Evolutionary conservation across 2,329 filamentous ascomycete genomes (phyloP), one percentile per base, ranked within the genome.

Genomic region (Arthrobotrys sphaeroides): DNA sequence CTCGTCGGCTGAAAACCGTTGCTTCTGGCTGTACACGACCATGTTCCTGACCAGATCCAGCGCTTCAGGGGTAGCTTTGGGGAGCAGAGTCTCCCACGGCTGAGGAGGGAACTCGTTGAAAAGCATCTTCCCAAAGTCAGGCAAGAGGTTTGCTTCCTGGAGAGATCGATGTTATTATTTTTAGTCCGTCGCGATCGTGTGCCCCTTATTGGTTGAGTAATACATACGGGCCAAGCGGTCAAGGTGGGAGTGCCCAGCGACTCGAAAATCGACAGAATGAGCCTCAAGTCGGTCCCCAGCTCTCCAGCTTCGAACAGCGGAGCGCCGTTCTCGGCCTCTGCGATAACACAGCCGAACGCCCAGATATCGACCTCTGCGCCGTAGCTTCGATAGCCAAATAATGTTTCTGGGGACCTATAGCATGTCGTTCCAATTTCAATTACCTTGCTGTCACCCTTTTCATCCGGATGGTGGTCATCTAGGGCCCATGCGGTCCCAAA

Each of bases 391-490:
- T 94, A 87, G 0, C 93, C 95, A 81, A 99, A 98, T 5, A 99
- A 85, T 0, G 94, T 87, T 81, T 99, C 96, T 0, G 95, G 95
- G 0, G 94, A 88, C 18, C 96, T 89, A 83, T 99, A 99, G 55
- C 91, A 88, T 0, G 94, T 94, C 0, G 94, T 98, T 36, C 95
- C 95, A 24, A 99, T 91, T 81, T 99, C 96, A 5, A 95, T 90
- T 61, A 97, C 91, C 83, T 98, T 98, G 65, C 85, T 80, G 64
- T 88, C 81, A 6, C 84, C 80, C 0, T 88, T 85, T 81, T 99
- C 95, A 12, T 87, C 86, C 2, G 84, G 83, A 20, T 85, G 83
- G 3, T 88, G 85, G 72, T 87, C 79, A 9, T 85, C 82, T 1
- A 90, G 87, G 78, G 90, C 89, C 93, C 93, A 97, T 6, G 94